These are phyloP conservation scores for Gossypioides kirkii DNA, from an alignment of 345 rosid genomes.

Conservation along the genomic window DNA sequence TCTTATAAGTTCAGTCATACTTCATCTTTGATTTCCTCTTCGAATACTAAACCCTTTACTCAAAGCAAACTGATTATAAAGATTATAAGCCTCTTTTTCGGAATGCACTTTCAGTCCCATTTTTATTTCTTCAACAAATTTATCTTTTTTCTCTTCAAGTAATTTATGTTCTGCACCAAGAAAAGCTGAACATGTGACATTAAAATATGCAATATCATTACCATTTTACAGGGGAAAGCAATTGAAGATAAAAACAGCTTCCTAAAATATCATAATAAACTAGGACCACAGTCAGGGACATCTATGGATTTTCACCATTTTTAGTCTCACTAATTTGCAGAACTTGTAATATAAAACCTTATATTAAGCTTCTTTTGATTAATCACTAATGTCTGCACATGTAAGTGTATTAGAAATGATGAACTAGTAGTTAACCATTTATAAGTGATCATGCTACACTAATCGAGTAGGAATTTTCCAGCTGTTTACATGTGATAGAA, in stretches of 20 bases:
- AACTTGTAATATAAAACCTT: too few species aligned
- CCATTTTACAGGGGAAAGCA: neutral
- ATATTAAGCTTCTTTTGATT: too few species aligned
- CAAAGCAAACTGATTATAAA: too few species aligned
- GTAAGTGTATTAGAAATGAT: neutral
- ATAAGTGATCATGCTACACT: too few species aligned
- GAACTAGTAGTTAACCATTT: neutral
- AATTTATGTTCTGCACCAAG: neutral
- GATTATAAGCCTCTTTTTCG: too few species aligned
- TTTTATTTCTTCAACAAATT: too few species aligned
- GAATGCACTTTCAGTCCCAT: too few species aligned
- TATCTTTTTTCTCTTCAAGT: constrained; percentile 1
- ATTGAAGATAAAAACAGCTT: neutral
- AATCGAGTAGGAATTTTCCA: neutral
- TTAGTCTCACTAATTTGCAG: neutral
- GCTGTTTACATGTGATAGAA: neutral
- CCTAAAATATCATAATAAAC: neutral
- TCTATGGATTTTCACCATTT: neutral
- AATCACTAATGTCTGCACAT: neutral
- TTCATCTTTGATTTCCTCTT: too few species aligned
- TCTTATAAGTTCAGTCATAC: too few species aligned
- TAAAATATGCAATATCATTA: neutral
- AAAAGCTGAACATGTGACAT: neutral
- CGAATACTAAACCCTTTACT: too few species aligned
- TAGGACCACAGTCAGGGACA: neutral